These are phyloP conservation scores for Agrocybe praecox DNA, from an alignment of 768 basidiomycete species.

Conservation along the genomic window DNA sequence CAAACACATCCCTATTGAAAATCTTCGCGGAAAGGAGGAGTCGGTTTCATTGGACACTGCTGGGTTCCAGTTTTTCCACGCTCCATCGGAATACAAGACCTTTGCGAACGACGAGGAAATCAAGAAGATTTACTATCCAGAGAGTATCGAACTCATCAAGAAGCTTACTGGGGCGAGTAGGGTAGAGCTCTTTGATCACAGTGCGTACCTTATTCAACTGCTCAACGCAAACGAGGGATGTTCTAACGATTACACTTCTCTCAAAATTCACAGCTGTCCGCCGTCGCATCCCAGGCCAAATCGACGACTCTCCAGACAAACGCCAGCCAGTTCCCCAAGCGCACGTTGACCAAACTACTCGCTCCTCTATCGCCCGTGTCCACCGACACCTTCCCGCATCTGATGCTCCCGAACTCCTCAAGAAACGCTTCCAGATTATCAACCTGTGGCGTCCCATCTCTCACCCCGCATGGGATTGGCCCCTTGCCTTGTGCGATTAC, in stretches of 20 bases:
- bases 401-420: constrained; percentile 45
- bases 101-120: constrained; percentile 58
- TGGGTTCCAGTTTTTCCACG: constrained; percentile 49
- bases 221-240: no score
- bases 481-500: constrained; percentile 55
- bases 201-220: constrained; percentile 38
- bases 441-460: constrained; percentile 64
- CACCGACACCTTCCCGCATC: constrained; percentile 50
- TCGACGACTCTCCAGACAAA: constrained; percentile 34
- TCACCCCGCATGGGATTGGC: constrained; percentile 50
- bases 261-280: constrained; percentile 37
- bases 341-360: constrained; percentile 56
- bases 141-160: constrained; percentile 60
- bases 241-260: not conserved
- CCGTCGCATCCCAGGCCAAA: constrained; percentile 36
- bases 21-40: constrained; percentile 53
- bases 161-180: constrained; percentile 58
- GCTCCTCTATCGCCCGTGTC: constrained; percentile 47
- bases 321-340: constrained; percentile 48
- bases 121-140: constrained; percentile 57
- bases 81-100: constrained; percentile 43
- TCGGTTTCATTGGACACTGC: constrained; percentile 46
- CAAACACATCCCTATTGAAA: constrained; percentile 45
- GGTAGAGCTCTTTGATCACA: constrained; percentile 64
- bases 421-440: constrained; percentile 57